Conservation (phyloP, 169 alveolate genomes). For the Plasmodium gallinaceum region DNA sequence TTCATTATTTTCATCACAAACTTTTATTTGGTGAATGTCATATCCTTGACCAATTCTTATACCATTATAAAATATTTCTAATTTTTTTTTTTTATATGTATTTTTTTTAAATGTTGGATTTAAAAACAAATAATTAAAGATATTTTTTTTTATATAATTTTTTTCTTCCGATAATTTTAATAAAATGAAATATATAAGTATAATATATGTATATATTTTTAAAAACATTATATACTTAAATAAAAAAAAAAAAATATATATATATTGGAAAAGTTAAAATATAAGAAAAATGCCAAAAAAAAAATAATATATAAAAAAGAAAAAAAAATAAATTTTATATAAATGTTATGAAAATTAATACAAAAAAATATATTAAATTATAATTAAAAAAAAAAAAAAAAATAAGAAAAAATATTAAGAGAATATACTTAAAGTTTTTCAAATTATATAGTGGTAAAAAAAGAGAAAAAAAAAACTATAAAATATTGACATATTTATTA, state of each 20-base stretch:
- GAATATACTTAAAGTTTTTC: too few species aligned
- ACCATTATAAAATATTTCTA: conserved; percentile 24
- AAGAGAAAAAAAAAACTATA: too few species aligned
- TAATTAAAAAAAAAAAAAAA: too few species aligned
- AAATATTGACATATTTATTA: too few species aligned
- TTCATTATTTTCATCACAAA: conserved; percentile 44
- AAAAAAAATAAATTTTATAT: neutral
- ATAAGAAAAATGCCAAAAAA: neutral
- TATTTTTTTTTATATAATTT: conserved; percentile 10
- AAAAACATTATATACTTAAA: neutral
- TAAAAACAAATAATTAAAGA: neutral
- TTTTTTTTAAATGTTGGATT: conserved; percentile 4
- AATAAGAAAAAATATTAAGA: too few species aligned
- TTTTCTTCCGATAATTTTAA: neutral
- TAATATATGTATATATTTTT: neutral
- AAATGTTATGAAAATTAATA: too few species aligned
- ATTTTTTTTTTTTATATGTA: conserved; percentile 1
- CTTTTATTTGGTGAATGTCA: conserved; percentile 83
- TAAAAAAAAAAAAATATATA: too few species aligned
- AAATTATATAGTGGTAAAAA: too few species aligned
- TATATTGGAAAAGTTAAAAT: neutral
- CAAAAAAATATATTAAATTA: too few species aligned
- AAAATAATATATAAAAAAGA: neutral
- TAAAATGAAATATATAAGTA: neutral
- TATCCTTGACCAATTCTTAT: conserved; percentile 84